These are phyloP conservation scores for Aleurites moluccanus DNA, from an alignment of 441 rosid genomes.

Conservation along the genomic window DNA sequence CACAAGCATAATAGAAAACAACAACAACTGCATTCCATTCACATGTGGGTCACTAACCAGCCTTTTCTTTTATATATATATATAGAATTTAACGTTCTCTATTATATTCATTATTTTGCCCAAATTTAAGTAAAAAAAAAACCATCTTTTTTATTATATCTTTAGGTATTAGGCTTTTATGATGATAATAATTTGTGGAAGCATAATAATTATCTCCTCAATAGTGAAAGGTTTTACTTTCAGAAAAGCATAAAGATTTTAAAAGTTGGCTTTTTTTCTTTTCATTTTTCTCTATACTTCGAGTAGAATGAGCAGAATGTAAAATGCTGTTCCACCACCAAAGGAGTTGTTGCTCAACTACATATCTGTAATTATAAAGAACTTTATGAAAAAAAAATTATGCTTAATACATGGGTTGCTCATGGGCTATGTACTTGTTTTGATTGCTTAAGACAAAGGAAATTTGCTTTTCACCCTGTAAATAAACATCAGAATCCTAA, in stretches of 20 bases:
- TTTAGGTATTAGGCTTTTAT: conserved; percentile 6
- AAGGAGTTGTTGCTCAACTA: background rate
- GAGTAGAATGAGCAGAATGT: background rate
- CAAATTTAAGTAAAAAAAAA: background rate
- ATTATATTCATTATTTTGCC: background rate
- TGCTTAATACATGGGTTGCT: background rate
- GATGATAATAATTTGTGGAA: conserved; percentile 1
- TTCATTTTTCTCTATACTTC: no score
- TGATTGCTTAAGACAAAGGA: background rate
- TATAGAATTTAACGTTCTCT: background rate
- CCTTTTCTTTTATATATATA: background rate
- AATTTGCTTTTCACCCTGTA: background rate
- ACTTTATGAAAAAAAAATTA: background rate
- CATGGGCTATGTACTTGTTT: background rate
- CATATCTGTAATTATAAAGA: background rate
- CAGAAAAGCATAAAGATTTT: background rate
- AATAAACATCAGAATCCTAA: conserved; percentile 4
- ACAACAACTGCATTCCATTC: background rate
- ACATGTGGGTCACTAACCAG: background rate
- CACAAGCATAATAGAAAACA: conserved; percentile 17
- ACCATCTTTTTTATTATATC: background rate
- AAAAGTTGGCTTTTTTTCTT: background rate
- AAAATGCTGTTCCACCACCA: background rate
- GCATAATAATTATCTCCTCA: background rate
- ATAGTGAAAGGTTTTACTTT: background rate